Conservation (phyloP, 2,329 filamentous ascomycete genomes). For the Escovopsis sp. region DNA sequence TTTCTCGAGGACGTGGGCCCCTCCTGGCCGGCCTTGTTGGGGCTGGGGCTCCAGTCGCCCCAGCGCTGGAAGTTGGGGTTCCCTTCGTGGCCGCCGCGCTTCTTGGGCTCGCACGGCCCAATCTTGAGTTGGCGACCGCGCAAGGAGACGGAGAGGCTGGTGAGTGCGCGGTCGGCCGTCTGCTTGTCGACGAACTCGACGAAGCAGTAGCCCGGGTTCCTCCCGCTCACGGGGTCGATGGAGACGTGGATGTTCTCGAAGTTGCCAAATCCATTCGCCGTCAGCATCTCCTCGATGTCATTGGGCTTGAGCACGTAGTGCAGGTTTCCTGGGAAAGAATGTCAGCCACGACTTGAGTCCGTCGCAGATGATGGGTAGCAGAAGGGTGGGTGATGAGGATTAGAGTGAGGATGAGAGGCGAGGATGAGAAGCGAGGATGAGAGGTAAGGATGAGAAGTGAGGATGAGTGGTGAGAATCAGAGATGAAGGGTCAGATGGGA, state of each 20-base stretch:
- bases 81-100: conserved; percentile 10
- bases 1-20: not conserved
- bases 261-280: conserved; percentile 22
- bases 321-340: conserved; percentile 29
- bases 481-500: too few relatives aligned
- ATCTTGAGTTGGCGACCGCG: conserved; percentile 46
- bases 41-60: conserved; percentile 25
- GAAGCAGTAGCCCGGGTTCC: conserved; percentile 63
- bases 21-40: conserved; percentile 3
- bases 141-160: conserved; percentile 37
- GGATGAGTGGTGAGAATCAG: not conserved
- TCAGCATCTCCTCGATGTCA: conserved; percentile 45
- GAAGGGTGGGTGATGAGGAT: too few relatives aligned
- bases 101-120: conserved; percentile 47
- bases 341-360: too few relatives aligned
- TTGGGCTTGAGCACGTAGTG: conserved; percentile 34
- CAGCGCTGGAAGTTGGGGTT: conserved; percentile 22
- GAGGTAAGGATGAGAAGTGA: not conserved
- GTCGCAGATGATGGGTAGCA: too few relatives aligned
- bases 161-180: conserved; percentile 36
- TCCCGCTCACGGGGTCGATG: conserved; percentile 49
- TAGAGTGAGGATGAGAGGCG: not conserved
- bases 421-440: not conserved
- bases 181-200: conserved; percentile 46
- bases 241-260: conserved; percentile 49